A percentile compares a stretch with the other conserved stretches of the same genome.
Evolutionary conservation across 2,329 filamentous ascomycete species (phyloP).

Genomic region (Alternaria triticimaculans): DNA sequence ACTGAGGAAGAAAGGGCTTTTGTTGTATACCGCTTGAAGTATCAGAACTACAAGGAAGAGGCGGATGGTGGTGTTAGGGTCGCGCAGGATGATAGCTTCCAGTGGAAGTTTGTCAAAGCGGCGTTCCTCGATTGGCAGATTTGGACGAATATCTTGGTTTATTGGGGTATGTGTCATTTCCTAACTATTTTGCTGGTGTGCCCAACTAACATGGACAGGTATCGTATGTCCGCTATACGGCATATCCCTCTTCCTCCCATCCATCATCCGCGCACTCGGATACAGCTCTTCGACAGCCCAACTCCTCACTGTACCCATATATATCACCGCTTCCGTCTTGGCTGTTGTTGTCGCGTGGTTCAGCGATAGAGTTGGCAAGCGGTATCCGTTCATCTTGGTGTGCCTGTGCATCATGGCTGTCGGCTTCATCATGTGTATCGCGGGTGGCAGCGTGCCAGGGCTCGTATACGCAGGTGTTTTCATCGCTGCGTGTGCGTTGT

Average conservation of each 20-base stretch:
- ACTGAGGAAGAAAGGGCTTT: slow-evolving; percentile 60
- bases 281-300: slow-evolving; percentile 50
- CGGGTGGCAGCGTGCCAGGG: slow-evolving; percentile 37
- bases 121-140: slow-evolving; percentile 58
- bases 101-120: slow-evolving; percentile 61
- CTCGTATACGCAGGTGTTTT: slow-evolving; percentile 49
- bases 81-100: slow-evolving; percentile 71
- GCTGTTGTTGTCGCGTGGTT: slow-evolving; percentile 41
- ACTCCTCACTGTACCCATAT: slow-evolving; percentile 54
- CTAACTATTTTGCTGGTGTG: slow-evolving; percentile 4
- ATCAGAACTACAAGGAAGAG: slow-evolving; percentile 48
- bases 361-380: slow-evolving; percentile 41
- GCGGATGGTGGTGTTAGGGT: slow-evolving; percentile 70
- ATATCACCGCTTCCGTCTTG: slow-evolving; percentile 47
- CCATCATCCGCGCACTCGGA: slow-evolving; percentile 51
- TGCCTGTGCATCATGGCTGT: slow-evolving; percentile 43
- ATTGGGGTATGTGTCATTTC: slow-evolving; percentile 59
- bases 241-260: slow-evolving; percentile 56
- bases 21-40: slow-evolving; percentile 64
- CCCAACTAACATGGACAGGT: slow-evolving; percentile 21
- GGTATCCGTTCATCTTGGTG: slow-evolving; percentile 44
- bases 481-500: slow-evolving; percentile 46
- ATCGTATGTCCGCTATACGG: slow-evolving; percentile 50
- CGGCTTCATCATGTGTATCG: slow-evolving; percentile 49
- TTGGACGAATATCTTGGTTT: slow-evolving; percentile 63